phyloP scores from a whole-genome alignment of 305 asterid species.

The Coffea humblotiana region DNA sequence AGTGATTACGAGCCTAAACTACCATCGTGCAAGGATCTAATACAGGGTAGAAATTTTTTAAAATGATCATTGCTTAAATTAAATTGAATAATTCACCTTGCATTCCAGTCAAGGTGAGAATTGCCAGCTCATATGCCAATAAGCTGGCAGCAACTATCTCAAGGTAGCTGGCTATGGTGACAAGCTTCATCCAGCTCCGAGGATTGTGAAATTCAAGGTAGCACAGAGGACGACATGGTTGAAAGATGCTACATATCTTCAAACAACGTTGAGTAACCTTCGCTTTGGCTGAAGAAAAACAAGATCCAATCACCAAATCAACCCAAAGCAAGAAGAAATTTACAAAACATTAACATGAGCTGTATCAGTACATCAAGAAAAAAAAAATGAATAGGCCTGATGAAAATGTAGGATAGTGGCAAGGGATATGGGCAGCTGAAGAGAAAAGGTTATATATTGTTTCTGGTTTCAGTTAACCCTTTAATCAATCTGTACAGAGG shows the following conservation, averaged over 20 bases:
- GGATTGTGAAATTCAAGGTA: background rate
- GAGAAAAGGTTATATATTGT: background rate
- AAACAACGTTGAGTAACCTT: slow-evolving; percentile 28
- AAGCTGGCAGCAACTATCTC: background rate
- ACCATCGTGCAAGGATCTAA: background rate
- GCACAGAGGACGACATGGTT: background rate
- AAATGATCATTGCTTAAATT: background rate
- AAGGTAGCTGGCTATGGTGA: background rate
- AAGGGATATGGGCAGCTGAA: background rate
- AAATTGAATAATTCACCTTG: no score
- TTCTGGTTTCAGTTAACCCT: background rate
- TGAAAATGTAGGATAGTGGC: background rate
- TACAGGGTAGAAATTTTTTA: background rate
- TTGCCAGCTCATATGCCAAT: background rate
- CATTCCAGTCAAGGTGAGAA: background rate
- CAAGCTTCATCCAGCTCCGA: background rate
- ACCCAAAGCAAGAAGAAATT: background rate
- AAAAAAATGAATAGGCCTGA: no score
- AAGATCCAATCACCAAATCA: background rate
- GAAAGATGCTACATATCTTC: slow-evolving; percentile 13
- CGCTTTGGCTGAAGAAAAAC: slow-evolving; percentile 40
- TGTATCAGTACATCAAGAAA: background rate
- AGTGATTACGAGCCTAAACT: background rate
- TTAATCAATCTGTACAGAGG: background rate
- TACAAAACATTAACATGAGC: background rate